These are phyloP conservation scores for Cryptococcus deneoformans DNA, from an alignment of 1,284 basidiomycete species.

Conservation along the genomic window DNA sequence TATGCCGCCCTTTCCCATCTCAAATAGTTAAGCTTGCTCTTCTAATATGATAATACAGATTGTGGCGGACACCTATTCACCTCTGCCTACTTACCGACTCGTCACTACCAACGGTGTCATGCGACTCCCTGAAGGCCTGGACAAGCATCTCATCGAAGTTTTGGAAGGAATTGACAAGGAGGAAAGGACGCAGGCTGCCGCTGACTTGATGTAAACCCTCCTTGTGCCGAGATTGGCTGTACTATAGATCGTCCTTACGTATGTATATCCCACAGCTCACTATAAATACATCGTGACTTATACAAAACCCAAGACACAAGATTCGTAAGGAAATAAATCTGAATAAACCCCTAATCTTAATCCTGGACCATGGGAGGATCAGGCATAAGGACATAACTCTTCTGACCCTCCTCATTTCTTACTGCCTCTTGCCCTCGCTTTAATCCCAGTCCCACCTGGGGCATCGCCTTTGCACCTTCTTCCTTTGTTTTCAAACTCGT, in stretches of 20 bases:
- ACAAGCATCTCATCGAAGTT: slow-evolving; percentile 31
- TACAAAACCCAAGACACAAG: neutral
- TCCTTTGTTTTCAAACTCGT: slow-evolving; percentile 5
- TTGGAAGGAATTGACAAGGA: slow-evolving; percentile 30
- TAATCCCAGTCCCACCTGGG: neutral
- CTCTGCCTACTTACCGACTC: slow-evolving; percentile 43
- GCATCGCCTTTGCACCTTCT: neutral
- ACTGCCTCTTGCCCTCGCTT: slow-evolving; percentile 1
- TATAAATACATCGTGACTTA: neutral
- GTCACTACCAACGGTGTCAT: slow-evolving; percentile 43
- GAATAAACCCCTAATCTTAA: neutral
- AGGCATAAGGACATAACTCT: slow-evolving; percentile 21
- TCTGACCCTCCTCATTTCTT: slow-evolving; percentile 1
- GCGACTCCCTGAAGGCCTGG: slow-evolving; percentile 42
- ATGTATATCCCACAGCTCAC: neutral
- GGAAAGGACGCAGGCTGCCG: slow-evolving; percentile 14
- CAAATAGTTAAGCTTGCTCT: neutral
- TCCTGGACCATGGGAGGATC: slow-evolving; percentile 16
- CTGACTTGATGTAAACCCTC: neutral
- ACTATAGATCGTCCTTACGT: too few relatives aligned
- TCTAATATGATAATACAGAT: slow-evolving; percentile 21
- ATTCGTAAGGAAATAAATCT: neutral
- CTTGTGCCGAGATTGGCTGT: too few relatives aligned
- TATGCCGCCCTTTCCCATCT: slow-evolving; percentile 5
- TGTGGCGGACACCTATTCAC: slow-evolving; percentile 41